Percentiles rank a stretch among this genome's conserved stretches.
Evolutionary conservation across 768 basidiomycete species (phyloP).

Genomic region (Kwoniella mangroviensis): DNA sequence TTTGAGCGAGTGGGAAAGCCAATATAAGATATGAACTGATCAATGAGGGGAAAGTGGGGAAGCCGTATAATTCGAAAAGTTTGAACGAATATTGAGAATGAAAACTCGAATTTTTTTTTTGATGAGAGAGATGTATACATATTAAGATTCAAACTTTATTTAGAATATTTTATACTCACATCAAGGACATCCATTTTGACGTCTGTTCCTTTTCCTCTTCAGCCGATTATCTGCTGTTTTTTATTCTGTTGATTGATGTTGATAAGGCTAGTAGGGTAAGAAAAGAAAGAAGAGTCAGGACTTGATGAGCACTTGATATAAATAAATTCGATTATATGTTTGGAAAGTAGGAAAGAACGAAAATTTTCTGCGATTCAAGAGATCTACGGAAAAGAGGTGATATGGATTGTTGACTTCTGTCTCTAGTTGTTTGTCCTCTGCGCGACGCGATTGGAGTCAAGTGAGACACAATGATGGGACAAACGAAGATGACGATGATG

Average conservation of each 20-base stretch:
- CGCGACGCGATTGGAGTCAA: neutral
- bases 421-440: neutral
- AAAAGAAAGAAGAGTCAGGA: neutral
- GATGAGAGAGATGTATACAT: neutral
- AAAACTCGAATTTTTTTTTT: neutral
- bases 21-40: neutral
- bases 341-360: too few species aligned
- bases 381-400: neutral
- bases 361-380: too few species aligned
- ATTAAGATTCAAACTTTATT: slow-evolving; percentile 1
- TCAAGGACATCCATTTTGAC: slow-evolving; percentile 21
- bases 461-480: neutral
- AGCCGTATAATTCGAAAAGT: neutral
- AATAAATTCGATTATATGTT: too few species aligned
- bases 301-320: neutral
- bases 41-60: neutral
- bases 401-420: neutral
- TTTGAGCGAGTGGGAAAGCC: neutral
- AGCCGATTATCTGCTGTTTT: neutral
- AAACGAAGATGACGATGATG: neutral
- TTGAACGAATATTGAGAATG: too few species aligned
- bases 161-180: slow-evolving; percentile 7
- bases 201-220: neutral
- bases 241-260: neutral
- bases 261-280: too few species aligned